Evolutionary conservation across 352 stramenopile species (phyloP).

Genomic region (Pythium grandisporangium): DNA sequence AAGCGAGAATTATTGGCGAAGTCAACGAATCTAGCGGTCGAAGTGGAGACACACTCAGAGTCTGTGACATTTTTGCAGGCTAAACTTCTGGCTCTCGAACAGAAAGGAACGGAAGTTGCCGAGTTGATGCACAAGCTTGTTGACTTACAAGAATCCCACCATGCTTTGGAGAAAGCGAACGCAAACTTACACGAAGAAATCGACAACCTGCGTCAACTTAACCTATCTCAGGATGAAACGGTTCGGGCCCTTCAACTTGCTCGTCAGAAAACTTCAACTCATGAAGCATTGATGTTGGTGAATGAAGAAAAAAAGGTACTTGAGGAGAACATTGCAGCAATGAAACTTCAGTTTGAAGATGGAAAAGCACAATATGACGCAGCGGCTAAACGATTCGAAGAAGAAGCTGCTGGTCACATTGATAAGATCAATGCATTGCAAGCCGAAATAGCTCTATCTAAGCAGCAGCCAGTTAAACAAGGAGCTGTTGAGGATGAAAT

Average conservation of each 20-base stretch:
- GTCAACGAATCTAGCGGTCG: constrained; percentile 1
- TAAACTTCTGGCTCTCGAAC: constrained; percentile 7
- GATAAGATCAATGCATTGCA: not conserved
- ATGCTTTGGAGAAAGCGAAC: constrained; percentile 16
- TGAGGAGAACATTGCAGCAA: constrained; percentile 16
- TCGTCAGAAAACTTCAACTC: constrained; percentile 38
- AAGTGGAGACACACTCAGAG: constrained; percentile 6
- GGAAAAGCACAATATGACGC: not conserved
- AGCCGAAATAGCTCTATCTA: not conserved
- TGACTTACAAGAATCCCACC: constrained; percentile 20
- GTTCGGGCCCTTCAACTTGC: constrained; percentile 62
- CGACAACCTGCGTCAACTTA: constrained; percentile 12
- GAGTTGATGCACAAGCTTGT: constrained; percentile 37
- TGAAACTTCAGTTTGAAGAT: constrained; percentile 12
- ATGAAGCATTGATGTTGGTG: constrained; percentile 47
- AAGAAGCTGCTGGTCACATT: not conserved
- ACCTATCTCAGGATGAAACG: constrained; percentile 66
- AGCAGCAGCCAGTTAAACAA: constrained; percentile 3
- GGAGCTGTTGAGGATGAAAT: constrained; percentile 8
- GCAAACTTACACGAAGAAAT: constrained; percentile 19
- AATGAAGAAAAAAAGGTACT: constrained; percentile 50
- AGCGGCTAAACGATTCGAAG: constrained; percentile 7
- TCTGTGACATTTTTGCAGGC: not conserved
- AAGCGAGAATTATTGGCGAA: constrained; percentile 4
- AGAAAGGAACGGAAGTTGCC: constrained; percentile 33